Evolutionary conservation across 441 rosid species (phyloP), one percentile per base, ranked within the genome.

Genomic region (Brassica balearica): DNA sequence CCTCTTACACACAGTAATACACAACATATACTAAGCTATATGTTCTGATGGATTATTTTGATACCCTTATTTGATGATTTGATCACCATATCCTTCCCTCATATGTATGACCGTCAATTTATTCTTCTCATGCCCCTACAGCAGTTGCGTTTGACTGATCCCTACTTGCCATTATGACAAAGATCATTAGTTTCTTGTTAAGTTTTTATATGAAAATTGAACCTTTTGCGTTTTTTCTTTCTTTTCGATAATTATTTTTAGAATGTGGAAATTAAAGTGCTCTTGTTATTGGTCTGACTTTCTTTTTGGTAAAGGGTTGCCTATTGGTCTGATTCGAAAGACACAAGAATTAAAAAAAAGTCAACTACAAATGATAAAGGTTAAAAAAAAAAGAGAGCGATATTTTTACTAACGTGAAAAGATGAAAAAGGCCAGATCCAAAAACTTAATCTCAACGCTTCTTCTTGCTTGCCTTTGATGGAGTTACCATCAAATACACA

Each of bases 381-480:
- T 63, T 19, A 46, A 43, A 8, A 14, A 61, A 43, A 38, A 9
- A 14, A 1, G 19, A 14, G 6, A 71, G n/a, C 9, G 1, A 8
- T 3, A 2, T 46, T 69, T 53, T 34, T 73, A 36, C 58, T 66
- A 34, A 34, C 12, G 65, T 22, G 43, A 22, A n/a, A 53, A 55
- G 9, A 9, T 38, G 41, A 38, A 9, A 65, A 25, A 67, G 34
- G 5, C 12, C 8, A 15, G 10, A 63, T 20, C 53, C 46, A 29
- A n/a, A 62, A 69, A 17, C 55, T 27, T 36, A 51, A 55, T 14
- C 23, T 86, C 75, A 92, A 25, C 93, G 94, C 87, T 71, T 92
- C 86, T 95, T 91, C 89, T 91, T 92, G 94, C 87, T 84, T 63
- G 80, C 88, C 76, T 88, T 94, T 51, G 89, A 85, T 23, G 97